Conservation (phyloP, 352 stramenopile species). For the Plasmopara muralis region DNA sequence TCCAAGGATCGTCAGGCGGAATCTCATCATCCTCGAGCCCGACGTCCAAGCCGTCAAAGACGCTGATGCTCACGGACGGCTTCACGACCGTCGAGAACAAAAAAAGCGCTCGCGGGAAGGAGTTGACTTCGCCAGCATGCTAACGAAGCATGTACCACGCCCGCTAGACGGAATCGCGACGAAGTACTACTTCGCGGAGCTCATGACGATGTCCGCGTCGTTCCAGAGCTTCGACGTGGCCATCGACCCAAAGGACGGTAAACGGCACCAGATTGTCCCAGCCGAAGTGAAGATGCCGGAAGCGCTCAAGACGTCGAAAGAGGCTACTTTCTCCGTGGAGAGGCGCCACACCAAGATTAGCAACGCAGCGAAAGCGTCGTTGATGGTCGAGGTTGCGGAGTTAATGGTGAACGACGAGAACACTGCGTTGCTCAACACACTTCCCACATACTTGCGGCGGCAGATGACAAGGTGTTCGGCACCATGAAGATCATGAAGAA, state of each 20-base stretch:
- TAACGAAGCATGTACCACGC: neutral
- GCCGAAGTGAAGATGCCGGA: neutral
- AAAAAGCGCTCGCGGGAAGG: no score
- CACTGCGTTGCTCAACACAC: neutral
- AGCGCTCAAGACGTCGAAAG: neutral
- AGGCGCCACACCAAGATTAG: neutral
- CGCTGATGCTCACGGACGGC: neutral
- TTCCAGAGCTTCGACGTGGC: neutral
- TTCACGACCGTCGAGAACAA: neutral
- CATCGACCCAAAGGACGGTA: neutral
- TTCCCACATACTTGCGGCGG: no score
- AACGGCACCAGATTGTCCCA: neutral
- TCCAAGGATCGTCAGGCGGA: no score
- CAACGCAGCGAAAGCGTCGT: neutral
- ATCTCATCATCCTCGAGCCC: neutral
- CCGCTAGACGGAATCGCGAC: neutral
- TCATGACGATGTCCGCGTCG: neutral
- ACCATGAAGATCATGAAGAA: no score
- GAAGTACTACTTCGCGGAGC: neutral
- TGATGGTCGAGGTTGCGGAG: neutral
- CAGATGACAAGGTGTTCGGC: no score
- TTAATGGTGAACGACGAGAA: neutral
- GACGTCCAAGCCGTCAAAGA: neutral
- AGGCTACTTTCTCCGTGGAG: neutral
- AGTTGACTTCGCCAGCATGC: neutral